phyloP scores from a whole-genome alignment of 2,329 filamentous ascomycete genomes.

The Rhinocladiella similis region DNA sequence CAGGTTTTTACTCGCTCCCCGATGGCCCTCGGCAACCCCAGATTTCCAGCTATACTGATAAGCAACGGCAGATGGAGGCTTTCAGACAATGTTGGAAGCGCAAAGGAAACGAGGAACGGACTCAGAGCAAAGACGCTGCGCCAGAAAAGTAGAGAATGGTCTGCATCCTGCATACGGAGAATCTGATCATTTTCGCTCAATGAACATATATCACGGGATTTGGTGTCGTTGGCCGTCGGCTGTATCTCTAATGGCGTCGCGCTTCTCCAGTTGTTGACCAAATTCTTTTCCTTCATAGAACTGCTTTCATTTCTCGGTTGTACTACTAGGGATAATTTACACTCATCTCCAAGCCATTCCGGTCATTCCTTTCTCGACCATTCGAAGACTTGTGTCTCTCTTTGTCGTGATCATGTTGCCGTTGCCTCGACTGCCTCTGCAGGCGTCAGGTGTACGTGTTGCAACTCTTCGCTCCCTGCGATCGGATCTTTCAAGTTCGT shows the following conservation, averaged over 20 bases:
- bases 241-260: background rate
- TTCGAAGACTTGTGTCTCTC: background rate
- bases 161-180: background rate
- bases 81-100: slow-evolving; percentile 91
- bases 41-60: background rate
- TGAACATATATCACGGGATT: slow-evolving; percentile 19
- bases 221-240: slow-evolving; percentile 14
- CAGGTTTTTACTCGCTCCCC: background rate
- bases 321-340: background rate
- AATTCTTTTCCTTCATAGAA: background rate
- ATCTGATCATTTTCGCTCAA: background rate
- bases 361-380: background rate
- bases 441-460: background rate
- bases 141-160: background rate
- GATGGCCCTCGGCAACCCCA: slow-evolving; percentile 4
- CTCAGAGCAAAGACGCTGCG: slow-evolving; percentile 66
- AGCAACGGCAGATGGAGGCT: slow-evolving; percentile 71
- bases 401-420: slow-evolving; percentile 7
- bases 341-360: background rate
- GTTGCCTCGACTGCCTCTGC: slow-evolving; percentile 7
- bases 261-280: background rate
- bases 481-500: background rate
- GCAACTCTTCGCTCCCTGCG: background rate
- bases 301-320: background rate
- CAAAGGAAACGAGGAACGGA: slow-evolving; percentile 83